Evolutionary conservation across 805 yeast genomes (phyloP).

Genomic region (Yamadazyma paraphyllophila): DNA sequence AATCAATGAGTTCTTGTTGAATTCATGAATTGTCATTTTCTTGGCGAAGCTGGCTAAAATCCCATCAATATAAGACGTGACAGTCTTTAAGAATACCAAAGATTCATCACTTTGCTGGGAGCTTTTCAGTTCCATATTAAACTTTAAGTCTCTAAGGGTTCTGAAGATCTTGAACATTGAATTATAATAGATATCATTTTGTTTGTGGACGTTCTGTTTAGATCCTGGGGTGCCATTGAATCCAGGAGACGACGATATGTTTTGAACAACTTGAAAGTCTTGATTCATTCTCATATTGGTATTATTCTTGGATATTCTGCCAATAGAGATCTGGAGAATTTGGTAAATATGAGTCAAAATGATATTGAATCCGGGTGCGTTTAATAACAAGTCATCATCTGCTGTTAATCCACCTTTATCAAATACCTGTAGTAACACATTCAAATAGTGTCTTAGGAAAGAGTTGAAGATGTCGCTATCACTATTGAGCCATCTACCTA

Average conservation of each 20-base stretch:
- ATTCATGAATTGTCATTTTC: slow-evolving; percentile 35
- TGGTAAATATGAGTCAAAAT: slow-evolving; percentile 48
- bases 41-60: slow-evolving; percentile 35
- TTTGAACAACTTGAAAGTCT: slow-evolving; percentile 5
- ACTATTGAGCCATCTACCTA: slow-evolving; percentile 54
- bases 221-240: not conserved
- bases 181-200: slow-evolving; percentile 34
- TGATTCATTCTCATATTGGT: slow-evolving; percentile 7
- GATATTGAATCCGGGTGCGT: slow-evolving; percentile 46
- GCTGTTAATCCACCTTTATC: not conserved
- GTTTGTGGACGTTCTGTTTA: slow-evolving; percentile 15
- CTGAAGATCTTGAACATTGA: slow-evolving; percentile 40
- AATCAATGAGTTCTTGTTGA: slow-evolving; percentile 36
- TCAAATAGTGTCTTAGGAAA: slow-evolving; percentile 57
- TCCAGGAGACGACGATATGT: not conserved
- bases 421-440: slow-evolving; percentile 15
- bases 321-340: slow-evolving; percentile 33
- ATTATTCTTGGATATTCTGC: slow-evolving; percentile 19
- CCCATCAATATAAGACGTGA: slow-evolving; percentile 26
- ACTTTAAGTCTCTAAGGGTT: slow-evolving; percentile 35
- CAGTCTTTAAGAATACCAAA: not conserved
- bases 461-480: slow-evolving; percentile 61
- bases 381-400: slow-evolving; percentile 14
- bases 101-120: not conserved
- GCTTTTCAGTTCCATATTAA: slow-evolving; percentile 12